phyloP scores from a whole-genome alignment of 805 yeast genomes.

The Yarrowia porcina region DNA sequence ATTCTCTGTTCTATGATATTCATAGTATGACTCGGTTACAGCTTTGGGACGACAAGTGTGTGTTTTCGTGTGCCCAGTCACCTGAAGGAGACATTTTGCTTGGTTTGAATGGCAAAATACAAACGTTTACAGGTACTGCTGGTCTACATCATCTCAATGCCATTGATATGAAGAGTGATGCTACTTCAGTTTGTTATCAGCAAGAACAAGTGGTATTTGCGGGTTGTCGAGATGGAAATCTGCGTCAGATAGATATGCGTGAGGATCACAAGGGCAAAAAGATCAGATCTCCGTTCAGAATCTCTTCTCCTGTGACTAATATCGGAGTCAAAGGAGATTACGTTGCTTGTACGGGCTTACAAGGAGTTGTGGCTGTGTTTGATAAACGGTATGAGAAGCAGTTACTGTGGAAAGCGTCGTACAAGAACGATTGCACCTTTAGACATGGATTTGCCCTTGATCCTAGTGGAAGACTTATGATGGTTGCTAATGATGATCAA shows the following conservation, averaged over 20 bases:
- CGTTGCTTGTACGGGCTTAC: conserved; percentile 32
- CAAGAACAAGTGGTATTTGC: background rate
- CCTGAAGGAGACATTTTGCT: conserved; percentile 26
- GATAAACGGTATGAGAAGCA: conserved; percentile 18
- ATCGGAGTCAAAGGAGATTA: conserved; percentile 28
- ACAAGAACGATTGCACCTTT: conserved; percentile 21
- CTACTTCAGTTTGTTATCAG: conserved; percentile 1
- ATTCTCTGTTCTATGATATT: conserved; percentile 25
- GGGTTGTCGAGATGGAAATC: conserved; percentile 13
- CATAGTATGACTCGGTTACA: conserved; percentile 28
- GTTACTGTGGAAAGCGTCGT: conserved; percentile 8
- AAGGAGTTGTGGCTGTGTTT: conserved; percentile 29
- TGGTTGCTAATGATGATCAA: conserved; percentile 25
- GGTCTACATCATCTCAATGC: background rate
- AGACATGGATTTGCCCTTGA: conserved; percentile 28
- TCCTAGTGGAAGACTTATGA: conserved; percentile 21
- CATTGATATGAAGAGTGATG: conserved; percentile 10
- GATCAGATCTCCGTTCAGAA: conserved; percentile 26
- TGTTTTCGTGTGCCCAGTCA: conserved; percentile 30
- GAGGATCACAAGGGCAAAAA: background rate
- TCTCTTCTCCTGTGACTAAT: conserved; percentile 32
- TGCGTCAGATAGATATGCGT: conserved; percentile 7
- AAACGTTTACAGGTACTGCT: background rate
- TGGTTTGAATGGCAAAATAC: background rate
- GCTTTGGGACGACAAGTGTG: conserved; percentile 25